A percentile compares a stretch with the other conserved stretches of the same genome.
Evolutionary conservation across 2,329 filamentous ascomycete species (phyloP).

Genomic region (Ophiostoma ulmi): DNA sequence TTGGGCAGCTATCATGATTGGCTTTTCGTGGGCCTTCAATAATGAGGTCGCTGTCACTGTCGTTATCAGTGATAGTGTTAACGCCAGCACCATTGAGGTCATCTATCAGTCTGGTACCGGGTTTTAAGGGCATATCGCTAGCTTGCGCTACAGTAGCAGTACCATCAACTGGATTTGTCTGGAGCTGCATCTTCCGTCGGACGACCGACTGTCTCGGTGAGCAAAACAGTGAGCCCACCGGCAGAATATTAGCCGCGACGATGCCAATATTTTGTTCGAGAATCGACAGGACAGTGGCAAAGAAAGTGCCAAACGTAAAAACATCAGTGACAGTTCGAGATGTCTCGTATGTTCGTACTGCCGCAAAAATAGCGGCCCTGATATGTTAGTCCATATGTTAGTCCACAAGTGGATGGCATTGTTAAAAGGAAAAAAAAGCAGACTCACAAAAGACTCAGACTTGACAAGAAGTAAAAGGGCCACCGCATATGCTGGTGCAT

Average conservation of each 20-base stretch:
- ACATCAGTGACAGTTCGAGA: not conserved
- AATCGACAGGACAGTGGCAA: not conserved
- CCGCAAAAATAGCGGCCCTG: not conserved
- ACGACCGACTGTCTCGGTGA: not conserved
- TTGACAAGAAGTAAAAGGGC: not conserved
- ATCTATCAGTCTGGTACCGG: not conserved
- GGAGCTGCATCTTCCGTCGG: not conserved
- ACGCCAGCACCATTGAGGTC: not conserved
- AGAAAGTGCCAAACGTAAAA: not conserved
- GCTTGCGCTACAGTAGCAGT: not conserved
- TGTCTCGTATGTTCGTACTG: not conserved
- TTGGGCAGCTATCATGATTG: not conserved
- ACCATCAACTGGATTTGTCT: not conserved
- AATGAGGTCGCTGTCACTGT: not conserved
- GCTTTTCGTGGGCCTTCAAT: not conserved
- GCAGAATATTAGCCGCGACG: not conserved
- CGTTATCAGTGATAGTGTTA: not conserved
- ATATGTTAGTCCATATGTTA: not conserved
- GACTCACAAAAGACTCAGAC: not conserved
- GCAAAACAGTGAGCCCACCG: not conserved
- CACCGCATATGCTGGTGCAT: not conserved
- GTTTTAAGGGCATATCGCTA: not conserved
- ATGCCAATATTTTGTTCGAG: not conserved
- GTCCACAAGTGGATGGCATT: not conserved
- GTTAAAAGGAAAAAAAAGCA: not conserved